phyloP scores from a whole-genome alignment of 345 rosid species.

The Gossypioides kirkii region DNA sequence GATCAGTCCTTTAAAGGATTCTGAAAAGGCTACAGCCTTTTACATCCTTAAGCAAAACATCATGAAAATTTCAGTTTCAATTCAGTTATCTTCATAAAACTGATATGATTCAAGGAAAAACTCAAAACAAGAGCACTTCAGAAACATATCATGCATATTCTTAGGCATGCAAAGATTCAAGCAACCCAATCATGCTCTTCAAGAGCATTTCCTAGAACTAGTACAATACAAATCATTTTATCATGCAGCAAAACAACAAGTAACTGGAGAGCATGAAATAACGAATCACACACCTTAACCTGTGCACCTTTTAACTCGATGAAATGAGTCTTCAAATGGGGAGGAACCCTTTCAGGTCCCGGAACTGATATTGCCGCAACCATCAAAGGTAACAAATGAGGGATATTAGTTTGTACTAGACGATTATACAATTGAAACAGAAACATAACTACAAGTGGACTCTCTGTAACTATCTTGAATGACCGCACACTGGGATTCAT shows the following conservation, averaged over 20 bases:
- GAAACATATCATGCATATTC: not conserved
- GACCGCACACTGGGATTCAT: slow-evolving; percentile 91
- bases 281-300: slow-evolving; percentile 70
- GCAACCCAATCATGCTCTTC: slow-evolving; percentile 4
- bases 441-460: slow-evolving; percentile 99
- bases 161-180: not conserved
- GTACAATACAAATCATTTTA: not conserved
- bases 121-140: not conserved
- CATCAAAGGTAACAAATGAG: slow-evolving; percentile 87
- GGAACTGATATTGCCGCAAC: slow-evolving; percentile 95
- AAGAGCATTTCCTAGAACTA: not conserved
- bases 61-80: not conserved
- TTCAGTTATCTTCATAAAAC: not conserved
- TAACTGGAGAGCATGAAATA: not conserved
- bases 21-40: not conserved
- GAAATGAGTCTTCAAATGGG: slow-evolving; percentile 79
- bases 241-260: not conserved
- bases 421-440: slow-evolving; percentile 88
- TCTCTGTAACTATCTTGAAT: slow-evolving; percentile 95
- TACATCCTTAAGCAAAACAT: not conserved
- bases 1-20: not conserved
- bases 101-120: not conserved
- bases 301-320: slow-evolving; percentile 97
- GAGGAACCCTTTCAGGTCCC: slow-evolving; percentile 89
- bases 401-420: slow-evolving; percentile 94